Percentiles rank a stretch among this genome's conserved stretches.
phyloP scores from a whole-genome alignment of 768 basidiomycete genomes.

The Crepidotus variabilis region DNA sequence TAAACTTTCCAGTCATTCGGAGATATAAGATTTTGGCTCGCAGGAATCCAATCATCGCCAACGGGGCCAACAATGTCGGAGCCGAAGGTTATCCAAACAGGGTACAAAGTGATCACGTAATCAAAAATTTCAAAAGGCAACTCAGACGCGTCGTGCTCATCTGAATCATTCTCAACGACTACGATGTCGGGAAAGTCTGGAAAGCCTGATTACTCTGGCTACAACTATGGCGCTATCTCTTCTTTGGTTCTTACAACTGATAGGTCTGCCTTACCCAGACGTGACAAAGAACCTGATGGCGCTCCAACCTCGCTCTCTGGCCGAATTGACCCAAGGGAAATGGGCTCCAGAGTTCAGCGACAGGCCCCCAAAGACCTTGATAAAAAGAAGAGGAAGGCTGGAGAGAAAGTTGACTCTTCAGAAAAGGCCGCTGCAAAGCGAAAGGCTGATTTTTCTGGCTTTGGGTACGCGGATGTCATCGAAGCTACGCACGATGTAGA shows the following conservation, averaged over 20 bases:
- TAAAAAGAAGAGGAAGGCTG: slow-evolving; percentile 90
- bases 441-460: slow-evolving; percentile 58
- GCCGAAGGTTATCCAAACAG: no score
- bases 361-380: slow-evolving; percentile 84
- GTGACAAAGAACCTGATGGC: slow-evolving; percentile 96
- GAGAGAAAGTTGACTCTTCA: slow-evolving; percentile 50
- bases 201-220: slow-evolving; percentile 82
- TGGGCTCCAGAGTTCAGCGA: slow-evolving; percentile 88
- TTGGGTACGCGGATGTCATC: slow-evolving; percentile 88
- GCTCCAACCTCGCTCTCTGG: slow-evolving; percentile 92
- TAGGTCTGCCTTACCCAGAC: slow-evolving; percentile 71
- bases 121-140: slow-evolving; percentile 4
- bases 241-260: slow-evolving; percentile 94
- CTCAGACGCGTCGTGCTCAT: slow-evolving; percentile 5
- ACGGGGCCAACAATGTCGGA: no score
- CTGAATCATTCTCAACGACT: slow-evolving; percentile 3
- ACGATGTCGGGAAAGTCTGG: slow-evolving; percentile 31
- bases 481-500: slow-evolving; percentile 93
- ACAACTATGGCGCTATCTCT: slow-evolving; percentile 95
- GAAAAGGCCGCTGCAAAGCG: slow-evolving; percentile 58
- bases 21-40: no score
- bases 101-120: not conserved
- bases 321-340: slow-evolving; percentile 82
- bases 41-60: no score
- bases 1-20: no score